Base-by-base conservation (phyloP, 345 rosid genomes). In the Excoecaria cochinchinensis region DNA sequence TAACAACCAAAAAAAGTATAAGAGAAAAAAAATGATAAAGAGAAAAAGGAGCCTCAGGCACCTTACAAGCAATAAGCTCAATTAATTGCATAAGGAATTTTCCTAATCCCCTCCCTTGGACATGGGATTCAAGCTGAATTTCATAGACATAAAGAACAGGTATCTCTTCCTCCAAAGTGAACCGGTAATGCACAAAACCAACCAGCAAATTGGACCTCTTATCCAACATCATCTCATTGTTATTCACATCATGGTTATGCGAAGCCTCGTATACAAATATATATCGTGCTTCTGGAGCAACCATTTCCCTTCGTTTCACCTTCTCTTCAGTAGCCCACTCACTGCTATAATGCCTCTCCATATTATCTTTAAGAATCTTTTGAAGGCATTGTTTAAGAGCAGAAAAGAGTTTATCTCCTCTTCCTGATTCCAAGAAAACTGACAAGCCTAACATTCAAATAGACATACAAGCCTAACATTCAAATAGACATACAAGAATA, bases 91-190 rank as follows among this genome's bases (percentile, higher is more conserved):
- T 95, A 64, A 95, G 80, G 85, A 88, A 90, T 50, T 90, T 87
- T 47, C 98, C 98, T 19, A 93, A 70, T 74, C 98, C 96, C 79
- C 86, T 91, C 40, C 96, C 91, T 79, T 87, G 99, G 69, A 88
- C 80, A 36, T 59, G 75, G 69, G 91, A 75, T 71, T 93, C 90
- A 15, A 95, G 90, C 81, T 91, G 99, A 61, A 93, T 72, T 77
- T 95, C 99, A 71, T 95, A 95, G 44, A 93, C 88, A 56, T 95
- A 95, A 69, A 95, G 88, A 46, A 93, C 96, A 4, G 94, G 93
- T 44, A 91, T 75, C 51, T 90, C 94, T 83, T 93, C 98, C 84
- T 93, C 98, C 52, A 93, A 57, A 39, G 90, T 85, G 80, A 95
- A 93, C 22, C 96, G 91, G 62, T 82, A 95, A 73, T 91, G 93